Base-by-base conservation (phyloP, 208 protist species). In the Phytomonas francai region DNA sequence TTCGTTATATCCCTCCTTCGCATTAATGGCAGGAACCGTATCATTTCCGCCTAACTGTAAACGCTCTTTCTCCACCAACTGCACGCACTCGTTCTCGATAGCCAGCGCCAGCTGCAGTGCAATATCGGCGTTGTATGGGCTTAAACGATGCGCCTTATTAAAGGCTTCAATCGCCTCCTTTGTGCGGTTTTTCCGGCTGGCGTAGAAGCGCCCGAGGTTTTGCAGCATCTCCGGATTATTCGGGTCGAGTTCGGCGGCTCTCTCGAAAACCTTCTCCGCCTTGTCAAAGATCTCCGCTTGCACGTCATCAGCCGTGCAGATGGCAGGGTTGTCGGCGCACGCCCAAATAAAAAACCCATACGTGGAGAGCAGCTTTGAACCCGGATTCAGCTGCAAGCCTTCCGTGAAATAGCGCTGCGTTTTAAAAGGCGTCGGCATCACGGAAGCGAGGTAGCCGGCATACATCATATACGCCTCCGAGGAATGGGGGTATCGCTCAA, bases 301-400 rank as follows among this genome's bases (percentile, higher is more conserved):
- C 27, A 84, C 70, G 6, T 78, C 75, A 54, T 68, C 60, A 57
- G 80, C 73, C 0, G 68, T 70, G 59, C 74, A 72, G 5, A 73
- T 75, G 27, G 67, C 68, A n/a, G 59, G 73, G 62, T 60, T 80
- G 66, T 79, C 69, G 16, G 75, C 76, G 74, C 74, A 76, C 64
- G 78, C 71, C 76, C 74, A 81, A 49, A 93, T 65, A 79, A 85
- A 86, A 72, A 91, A 73, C 29, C 79, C 76, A 81, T 87, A 85
- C 73, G 83, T 63, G 71, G 80, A 63, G 59, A 81, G 56, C 77
- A 84, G 58, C 73, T 56, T 39, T 51, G 69, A 73, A 68, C 67
- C 31, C 19, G 78, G 82, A 65, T 84, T 79, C 31, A 79, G 80
- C 68, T 56, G 71, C 42, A 93, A 51, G 16, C 81, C 84, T 16